Conservation (phyloP, 225 moss, liverwort and hornwort genomes). For the Polytrichum formosum region DNA sequence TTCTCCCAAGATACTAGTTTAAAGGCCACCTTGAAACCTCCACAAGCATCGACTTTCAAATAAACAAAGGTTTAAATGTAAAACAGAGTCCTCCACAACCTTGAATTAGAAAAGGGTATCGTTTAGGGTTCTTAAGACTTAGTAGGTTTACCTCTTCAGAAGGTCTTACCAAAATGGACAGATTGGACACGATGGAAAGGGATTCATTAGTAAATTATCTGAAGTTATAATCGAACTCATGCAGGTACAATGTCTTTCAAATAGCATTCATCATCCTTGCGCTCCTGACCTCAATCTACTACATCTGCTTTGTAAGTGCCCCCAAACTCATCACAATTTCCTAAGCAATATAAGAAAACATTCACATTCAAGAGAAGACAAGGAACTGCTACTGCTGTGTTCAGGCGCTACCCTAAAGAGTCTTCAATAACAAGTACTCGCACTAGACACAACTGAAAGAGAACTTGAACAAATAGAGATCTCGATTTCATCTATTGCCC, state of each 20-base stretch:
- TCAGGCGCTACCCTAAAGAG: neutral
- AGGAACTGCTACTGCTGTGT: neutral
- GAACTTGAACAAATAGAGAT: neutral
- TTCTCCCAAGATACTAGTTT: neutral
- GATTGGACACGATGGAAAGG: neutral
- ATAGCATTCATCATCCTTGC: slow-evolving; percentile 79
- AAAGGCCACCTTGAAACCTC: neutral
- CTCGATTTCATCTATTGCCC: no score
- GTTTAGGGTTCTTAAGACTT: neutral
- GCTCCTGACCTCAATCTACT: slow-evolving; percentile 64
- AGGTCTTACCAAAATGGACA: neutral
- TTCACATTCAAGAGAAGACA: neutral
- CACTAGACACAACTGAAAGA: neutral
- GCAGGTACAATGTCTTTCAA: slow-evolving; percentile 92
- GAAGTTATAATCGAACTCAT: neutral
- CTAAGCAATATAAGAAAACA: neutral
- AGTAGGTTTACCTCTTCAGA: neutral
- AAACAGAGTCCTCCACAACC: neutral
- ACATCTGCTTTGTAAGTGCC: slow-evolving; percentile 72
- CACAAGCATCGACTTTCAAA: neutral
- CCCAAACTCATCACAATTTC: neutral
- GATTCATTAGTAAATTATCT: neutral
- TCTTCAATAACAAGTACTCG: neutral
- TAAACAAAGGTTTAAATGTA: neutral
- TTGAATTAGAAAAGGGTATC: neutral